A percentile compares a stretch with the other conserved stretches of the same genome.
These are phyloP conservation scores for Paracamarosporium sp. DNA, from an alignment of 2,329 filamentous ascomycete species.

Conservation along the genomic window DNA sequence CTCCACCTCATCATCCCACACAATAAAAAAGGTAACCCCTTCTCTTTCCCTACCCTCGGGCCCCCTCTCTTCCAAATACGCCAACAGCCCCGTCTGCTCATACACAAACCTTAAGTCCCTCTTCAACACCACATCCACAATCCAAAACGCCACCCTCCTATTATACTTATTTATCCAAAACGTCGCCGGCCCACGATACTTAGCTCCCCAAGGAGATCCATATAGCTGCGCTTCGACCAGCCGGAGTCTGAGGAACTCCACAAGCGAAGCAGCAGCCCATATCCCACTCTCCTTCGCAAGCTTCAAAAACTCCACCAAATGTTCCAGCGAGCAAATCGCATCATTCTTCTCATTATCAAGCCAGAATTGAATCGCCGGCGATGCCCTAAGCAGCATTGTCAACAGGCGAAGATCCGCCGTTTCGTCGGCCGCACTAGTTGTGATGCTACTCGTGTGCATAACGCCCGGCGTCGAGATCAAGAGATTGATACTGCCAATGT, in stretches of 20 bases:
- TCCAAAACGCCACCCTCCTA: not conserved
- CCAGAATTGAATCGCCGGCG: not conserved
- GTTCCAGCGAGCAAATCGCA: not conserved
- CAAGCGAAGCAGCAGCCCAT: not conserved
- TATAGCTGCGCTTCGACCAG: not conserved
- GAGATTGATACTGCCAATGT: not conserved
- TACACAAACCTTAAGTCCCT: not conserved
- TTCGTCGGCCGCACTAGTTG: too few relatives aligned
- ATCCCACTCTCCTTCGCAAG: not conserved
- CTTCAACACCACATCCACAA: not conserved
- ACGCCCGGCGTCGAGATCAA: not conserved
- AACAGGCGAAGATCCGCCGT: not conserved
- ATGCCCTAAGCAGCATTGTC: not conserved
- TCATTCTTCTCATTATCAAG: not conserved
- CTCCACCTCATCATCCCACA: not conserved
- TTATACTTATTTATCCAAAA: too few relatives aligned
- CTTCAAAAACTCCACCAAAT: not conserved
- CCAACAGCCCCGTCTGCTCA: not conserved
- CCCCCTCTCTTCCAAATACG: not conserved
- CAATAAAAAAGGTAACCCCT: not conserved
- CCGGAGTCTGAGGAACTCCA: not conserved
- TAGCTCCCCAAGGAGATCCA: not conserved
- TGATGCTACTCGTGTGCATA: too few relatives aligned
- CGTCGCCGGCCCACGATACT: too few relatives aligned
- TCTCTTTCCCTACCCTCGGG: not conserved